These are phyloP conservation scores for Pelargonium myrrhifolium DNA, from an alignment of 441 rosid species.

Conservation along the genomic window DNA sequence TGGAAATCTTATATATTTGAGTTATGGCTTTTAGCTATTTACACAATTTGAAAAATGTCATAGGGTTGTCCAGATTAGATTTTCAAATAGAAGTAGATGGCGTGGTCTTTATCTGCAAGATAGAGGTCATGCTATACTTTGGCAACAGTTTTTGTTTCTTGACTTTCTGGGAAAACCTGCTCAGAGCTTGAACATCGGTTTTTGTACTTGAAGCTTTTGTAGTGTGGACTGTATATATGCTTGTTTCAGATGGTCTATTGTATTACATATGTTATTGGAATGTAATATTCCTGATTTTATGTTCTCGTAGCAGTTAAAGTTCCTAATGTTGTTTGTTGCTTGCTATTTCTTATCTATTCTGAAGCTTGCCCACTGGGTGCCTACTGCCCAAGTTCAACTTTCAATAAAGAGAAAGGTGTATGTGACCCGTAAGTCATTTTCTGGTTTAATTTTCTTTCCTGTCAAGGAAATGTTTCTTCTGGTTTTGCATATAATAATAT, in stretches of 20 bases:
- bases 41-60: too few species aligned
- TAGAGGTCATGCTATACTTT: too few species aligned
- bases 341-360: neutral
- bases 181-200: too few species aligned
- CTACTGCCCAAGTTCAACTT: slow-evolving; percentile 53
- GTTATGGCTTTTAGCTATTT: too few species aligned
- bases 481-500: neutral
- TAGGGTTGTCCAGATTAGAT: too few species aligned
- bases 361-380: slow-evolving; percentile 61
- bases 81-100: too few species aligned
- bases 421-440: slow-evolving; percentile 59
- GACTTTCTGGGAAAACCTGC: too few species aligned
- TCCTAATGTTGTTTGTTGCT: slow-evolving; percentile 1
- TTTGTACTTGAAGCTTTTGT: too few species aligned
- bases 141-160: too few species aligned
- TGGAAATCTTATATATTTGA: too few species aligned
- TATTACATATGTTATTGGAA: too few species aligned
- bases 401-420: slow-evolving; percentile 44
- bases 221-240: neutral
- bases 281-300: neutral
- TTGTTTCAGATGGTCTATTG: neutral
- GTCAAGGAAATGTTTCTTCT: neutral
- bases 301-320: neutral
- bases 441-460: neutral
- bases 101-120: too few species aligned